A percentile compares a stretch with the other conserved stretches of the same genome.
These are phyloP conservation scores for Mycena citricolor DNA, from an alignment of 1,284 basidiomycete species.

Conservation along the genomic window DNA sequence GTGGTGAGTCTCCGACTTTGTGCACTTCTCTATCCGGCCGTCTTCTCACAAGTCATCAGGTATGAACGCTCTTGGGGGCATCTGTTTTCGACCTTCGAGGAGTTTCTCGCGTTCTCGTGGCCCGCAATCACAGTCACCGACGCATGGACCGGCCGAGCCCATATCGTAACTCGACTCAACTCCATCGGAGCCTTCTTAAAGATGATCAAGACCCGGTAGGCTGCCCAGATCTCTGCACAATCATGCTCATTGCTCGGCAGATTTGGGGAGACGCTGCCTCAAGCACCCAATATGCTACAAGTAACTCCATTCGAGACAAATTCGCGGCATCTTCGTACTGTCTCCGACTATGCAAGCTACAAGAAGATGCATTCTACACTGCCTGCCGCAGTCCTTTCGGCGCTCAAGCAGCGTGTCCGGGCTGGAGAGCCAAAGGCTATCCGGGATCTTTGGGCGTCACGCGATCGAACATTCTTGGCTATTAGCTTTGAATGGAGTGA, in stretches of 20 bases:
- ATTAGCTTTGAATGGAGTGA: slow-evolving; percentile 80
- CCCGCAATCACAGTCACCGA: slow-evolving; percentile 82
- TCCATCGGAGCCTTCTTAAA: slow-evolving; percentile 72
- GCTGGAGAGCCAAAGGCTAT: slow-evolving; percentile 69
- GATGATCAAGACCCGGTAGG: slow-evolving; percentile 76
- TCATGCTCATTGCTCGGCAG: slow-evolving; percentile 35
- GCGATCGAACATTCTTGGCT: slow-evolving; percentile 73
- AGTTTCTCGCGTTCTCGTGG: slow-evolving; percentile 84
- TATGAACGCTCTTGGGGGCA: slow-evolving; percentile 82
- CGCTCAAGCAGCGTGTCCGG: slow-evolving; percentile 67
- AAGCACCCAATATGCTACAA: slow-evolving; percentile 66
- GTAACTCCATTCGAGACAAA: slow-evolving; percentile 66
- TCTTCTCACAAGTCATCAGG: slow-evolving; percentile 39
- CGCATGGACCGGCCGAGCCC: slow-evolving; percentile 66
- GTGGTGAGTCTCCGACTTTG: slow-evolving; percentile 51
- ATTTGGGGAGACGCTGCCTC: slow-evolving; percentile 71
- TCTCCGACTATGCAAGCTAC: slow-evolving; percentile 71
- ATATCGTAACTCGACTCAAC: slow-evolving; percentile 74
- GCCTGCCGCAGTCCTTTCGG: slow-evolving; percentile 67
- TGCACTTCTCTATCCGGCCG: slow-evolving; percentile 10
- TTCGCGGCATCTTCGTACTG: slow-evolving; percentile 65
- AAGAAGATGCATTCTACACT: slow-evolving; percentile 73
- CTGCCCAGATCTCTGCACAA: slow-evolving; percentile 6
- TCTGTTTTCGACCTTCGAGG: slow-evolving; percentile 78
- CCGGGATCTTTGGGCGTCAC: slow-evolving; percentile 66